Conservation (phyloP, 768 basidiomycete species). For the Trametes villosa region DNA sequence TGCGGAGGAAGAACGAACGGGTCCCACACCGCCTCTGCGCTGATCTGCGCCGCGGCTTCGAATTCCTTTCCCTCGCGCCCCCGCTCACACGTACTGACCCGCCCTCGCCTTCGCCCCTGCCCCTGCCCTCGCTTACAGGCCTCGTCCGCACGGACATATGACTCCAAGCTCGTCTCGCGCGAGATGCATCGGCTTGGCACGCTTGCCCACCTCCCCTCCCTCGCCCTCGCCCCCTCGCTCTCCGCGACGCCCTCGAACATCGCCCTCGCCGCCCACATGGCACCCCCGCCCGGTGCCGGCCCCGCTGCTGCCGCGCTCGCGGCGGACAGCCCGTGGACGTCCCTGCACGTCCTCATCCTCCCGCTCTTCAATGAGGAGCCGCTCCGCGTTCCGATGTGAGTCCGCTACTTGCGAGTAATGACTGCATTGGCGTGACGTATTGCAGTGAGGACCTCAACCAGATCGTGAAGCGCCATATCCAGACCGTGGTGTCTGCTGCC, state of each 20-base stretch:
- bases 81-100: not conserved
- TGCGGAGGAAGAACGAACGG: not conserved
- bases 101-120: not conserved
- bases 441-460: constrained; percentile 88
- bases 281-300: constrained; percentile 7
- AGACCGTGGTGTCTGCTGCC: constrained; percentile 68
- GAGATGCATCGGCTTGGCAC: constrained; percentile 86
- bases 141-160: constrained; percentile 61
- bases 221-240: constrained; percentile 56
- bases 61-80: constrained; percentile 9
- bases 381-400: constrained; percentile 81
- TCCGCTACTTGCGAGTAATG: constrained; percentile 8
- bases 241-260: constrained; percentile 54
- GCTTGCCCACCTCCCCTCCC: constrained; percentile 55
- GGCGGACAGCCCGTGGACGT: constrained; percentile 77
- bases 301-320: constrained; percentile 31
- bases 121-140: constrained; percentile 2
- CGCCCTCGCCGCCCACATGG: constrained; percentile 34
- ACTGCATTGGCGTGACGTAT: too few relatives aligned
- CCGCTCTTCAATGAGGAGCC: constrained; percentile 93
- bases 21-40: not conserved
- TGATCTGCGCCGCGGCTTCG: not conserved
- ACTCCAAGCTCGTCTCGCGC: constrained; percentile 76
- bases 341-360: constrained; percentile 84
- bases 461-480: constrained; percentile 80